phyloP scores from a whole-genome alignment of 176 grass and related monocot species.

The Oryza punctata region DNA sequence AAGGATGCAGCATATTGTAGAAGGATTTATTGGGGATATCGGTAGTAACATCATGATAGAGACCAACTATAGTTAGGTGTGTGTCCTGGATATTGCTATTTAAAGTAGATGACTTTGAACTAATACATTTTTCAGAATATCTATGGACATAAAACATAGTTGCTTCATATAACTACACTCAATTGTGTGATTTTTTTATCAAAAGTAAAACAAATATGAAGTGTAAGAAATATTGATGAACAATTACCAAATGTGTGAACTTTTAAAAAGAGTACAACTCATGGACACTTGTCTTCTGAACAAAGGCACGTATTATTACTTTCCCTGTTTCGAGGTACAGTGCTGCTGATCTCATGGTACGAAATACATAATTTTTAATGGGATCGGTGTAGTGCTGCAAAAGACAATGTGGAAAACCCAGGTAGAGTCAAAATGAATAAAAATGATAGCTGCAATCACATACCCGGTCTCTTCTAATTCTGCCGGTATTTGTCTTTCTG shows the following conservation, averaged over 20 bases:
- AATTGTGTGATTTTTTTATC: too few relatives aligned
- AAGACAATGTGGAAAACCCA: background rate
- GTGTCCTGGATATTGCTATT: too few relatives aligned
- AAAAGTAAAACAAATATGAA: background rate
- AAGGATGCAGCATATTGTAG: too few relatives aligned
- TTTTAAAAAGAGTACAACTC: conserved; percentile 44
- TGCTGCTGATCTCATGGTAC: conserved; percentile 26
- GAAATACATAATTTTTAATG: conserved; percentile 37
- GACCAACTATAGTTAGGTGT: too few relatives aligned
- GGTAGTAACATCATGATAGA: too few relatives aligned
- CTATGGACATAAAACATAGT: too few relatives aligned
- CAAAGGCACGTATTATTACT: conserved; percentile 23
- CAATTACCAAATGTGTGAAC: conserved; percentile 5
- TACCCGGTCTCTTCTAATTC: conserved; percentile 47
- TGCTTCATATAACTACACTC: too few relatives aligned
- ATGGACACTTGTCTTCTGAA: conserved; percentile 43
- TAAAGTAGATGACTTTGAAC: too few relatives aligned
- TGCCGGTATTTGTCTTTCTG: conserved; percentile 29
- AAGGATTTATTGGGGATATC: too few relatives aligned
- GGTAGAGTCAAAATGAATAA: background rate
- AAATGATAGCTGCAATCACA: background rate
- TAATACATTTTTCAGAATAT: too few relatives aligned
- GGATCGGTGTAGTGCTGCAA: conserved; percentile 42
- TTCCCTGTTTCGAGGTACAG: conserved; percentile 42
- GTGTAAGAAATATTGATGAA: background rate